Conservation (phyloP, 345 rosid genomes). For the Eucalyptus microcorys region DNA sequence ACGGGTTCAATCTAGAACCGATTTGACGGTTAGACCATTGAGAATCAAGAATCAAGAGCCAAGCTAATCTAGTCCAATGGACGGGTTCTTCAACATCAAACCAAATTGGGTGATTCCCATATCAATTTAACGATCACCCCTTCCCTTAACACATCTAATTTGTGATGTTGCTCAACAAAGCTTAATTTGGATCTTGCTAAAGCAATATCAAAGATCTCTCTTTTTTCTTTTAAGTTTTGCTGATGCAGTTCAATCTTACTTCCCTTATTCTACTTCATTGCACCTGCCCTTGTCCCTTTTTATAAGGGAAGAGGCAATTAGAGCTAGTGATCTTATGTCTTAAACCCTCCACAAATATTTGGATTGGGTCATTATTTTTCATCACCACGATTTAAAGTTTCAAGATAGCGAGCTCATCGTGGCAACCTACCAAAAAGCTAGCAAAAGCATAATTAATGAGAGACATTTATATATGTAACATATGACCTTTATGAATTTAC, state of each 20-base stretch:
- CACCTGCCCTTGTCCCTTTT: neutral
- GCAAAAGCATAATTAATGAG: neutral
- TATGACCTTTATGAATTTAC: neutral
- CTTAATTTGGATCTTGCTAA: neutral
- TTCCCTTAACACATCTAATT: neutral
- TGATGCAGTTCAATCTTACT: neutral
- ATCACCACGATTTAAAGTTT: neutral
- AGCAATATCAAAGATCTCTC: fast-evolving
- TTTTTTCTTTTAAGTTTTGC: neutral
- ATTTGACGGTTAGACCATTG: neutral
- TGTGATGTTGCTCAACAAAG: fast-evolving
- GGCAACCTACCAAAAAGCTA: fast-evolving
- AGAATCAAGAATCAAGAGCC: fast-evolving
- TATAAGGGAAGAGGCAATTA: neutral
- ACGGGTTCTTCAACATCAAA: neutral
- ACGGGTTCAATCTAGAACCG: fast-evolving
- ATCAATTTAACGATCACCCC: fast-evolving
- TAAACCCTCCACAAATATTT: neutral
- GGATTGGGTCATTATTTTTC: neutral
- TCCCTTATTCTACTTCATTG: neutral
- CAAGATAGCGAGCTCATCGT: fast-evolving
- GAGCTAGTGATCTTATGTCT: fast-evolving
- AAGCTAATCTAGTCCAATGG: fast-evolving
- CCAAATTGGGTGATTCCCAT: neutral
- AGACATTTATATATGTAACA: neutral